Base-by-base conservation (phyloP, 768 basidiomycete species). In the Suillus clintonianus region DNA sequence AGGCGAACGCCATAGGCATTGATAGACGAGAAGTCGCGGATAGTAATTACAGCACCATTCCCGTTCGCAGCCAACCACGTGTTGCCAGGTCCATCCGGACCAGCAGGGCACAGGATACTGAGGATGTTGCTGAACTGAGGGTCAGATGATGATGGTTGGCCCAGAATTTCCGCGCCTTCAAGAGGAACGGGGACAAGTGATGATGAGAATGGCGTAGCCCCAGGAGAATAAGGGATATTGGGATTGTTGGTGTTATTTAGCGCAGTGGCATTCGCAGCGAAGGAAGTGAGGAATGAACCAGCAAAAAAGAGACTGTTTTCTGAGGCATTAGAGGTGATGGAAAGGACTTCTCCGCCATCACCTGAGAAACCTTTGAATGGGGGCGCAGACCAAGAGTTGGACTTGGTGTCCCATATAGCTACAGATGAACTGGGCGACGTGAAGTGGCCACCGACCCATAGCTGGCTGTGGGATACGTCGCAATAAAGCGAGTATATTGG, bases 131-230 rank as follows among this genome's bases (percentile, higher is more conserved):
- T 82, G 72, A 91, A 93, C 14, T 85, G 81, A 0, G 84, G 45
- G 59, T 88, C 78, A 5, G 81, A 74, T 5, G 92, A 84, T 0
- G 89, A 88, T 19, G 91, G 89, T 3, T 85, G 85, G 19, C 84
- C 88, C 68, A 86, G 76, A 19, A 84, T 72, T 53, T 81, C 72
- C n/a, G 89, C 86, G 22, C 82, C 82, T 65, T 82, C 75, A 19
- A 95, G 77, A 37, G 91, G 87, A 39, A 95, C 79, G 19, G 92
- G 91, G 42, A 95, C 94, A 56, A 97, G 87, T 11, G 94, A 96
- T 2, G 92, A 92, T 5, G 95, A 91, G 73, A 92, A 94, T 0
- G 92, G 91, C 0, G 92, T 89, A 15, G 94, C 92, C 32, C 91
- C 89, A 2, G 86, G 73, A 24, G 94, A 95, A 69, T 86, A 89